phyloP scores from a whole-genome alignment of 2,329 filamentous ascomycete genomes.

The Nemania sp. region DNA sequence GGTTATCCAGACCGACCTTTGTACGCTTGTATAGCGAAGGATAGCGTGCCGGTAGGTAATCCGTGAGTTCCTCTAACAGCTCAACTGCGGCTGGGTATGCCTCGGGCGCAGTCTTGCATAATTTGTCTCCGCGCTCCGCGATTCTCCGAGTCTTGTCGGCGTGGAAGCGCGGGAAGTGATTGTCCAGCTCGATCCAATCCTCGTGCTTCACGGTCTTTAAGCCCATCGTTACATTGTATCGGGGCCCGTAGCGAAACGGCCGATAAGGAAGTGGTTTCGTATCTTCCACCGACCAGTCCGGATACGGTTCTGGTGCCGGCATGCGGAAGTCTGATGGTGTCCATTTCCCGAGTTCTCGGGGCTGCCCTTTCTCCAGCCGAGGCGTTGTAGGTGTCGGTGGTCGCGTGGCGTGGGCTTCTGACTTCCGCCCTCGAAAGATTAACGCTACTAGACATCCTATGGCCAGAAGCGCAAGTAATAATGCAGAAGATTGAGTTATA shows the following conservation, averaged over 20 bases:
- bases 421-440: conserved; percentile 24
- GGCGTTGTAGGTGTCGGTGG: conserved; percentile 32
- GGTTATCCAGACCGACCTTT: conserved; percentile 67
- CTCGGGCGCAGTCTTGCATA: conserved; percentile 68
- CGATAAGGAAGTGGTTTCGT: conserved; percentile 77
- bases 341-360: conserved; percentile 37
- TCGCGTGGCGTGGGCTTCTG: conserved; percentile 15
- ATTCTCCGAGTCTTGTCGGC: conserved; percentile 71
- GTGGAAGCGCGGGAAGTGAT: conserved; percentile 74
- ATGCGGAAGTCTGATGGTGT: conserved; percentile 34
- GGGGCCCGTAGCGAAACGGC: conserved; percentile 76
- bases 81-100: conserved; percentile 75
- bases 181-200: conserved; percentile 86
- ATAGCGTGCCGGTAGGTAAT: conserved; percentile 75
- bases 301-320: conserved; percentile 55
- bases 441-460: conserved; percentile 25
- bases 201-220: conserved; percentile 69
- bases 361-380: conserved; percentile 33
- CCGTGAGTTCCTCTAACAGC: conserved; percentile 71
- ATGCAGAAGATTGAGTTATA: conserved; percentile 16
- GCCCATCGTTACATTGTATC: conserved; percentile 78
- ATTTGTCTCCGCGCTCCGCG: conserved; percentile 65
- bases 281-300: conserved; percentile 67
- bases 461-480: conserved; percentile 25
- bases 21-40: conserved; percentile 70